A percentile compares a stretch with the other conserved stretches of the same genome.
phyloP scores from a whole-genome alignment of 352 stramenopile species.

The Phytophthora constricta region DNA sequence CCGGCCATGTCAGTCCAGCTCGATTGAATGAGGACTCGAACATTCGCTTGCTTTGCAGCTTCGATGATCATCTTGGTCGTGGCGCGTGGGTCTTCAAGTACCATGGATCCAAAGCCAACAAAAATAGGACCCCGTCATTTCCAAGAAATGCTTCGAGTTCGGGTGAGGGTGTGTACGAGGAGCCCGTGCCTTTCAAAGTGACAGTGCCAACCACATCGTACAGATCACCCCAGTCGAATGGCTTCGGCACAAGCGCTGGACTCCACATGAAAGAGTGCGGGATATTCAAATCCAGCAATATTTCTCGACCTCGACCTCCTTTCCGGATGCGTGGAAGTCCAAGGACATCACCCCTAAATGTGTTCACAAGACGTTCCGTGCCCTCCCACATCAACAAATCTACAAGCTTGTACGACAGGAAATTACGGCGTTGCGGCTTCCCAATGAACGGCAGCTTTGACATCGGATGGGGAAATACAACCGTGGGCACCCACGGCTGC shows the following conservation, averaged over 20 bases:
- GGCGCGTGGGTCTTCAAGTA: slow-evolving; percentile 81
- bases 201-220: slow-evolving; percentile 90
- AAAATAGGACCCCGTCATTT: slow-evolving; percentile 81
- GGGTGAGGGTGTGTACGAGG: slow-evolving; percentile 44
- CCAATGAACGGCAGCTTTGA: slow-evolving; percentile 77
- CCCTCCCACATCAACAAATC: slow-evolving; percentile 79
- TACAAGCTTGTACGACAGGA: slow-evolving; percentile 85
- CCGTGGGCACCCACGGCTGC: slow-evolving; percentile 86
- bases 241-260: slow-evolving; percentile 83
- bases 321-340: slow-evolving; percentile 58
- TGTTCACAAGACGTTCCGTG: slow-evolving; percentile 71
- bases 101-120: slow-evolving; percentile 94
- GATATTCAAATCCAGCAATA: slow-evolving; percentile 69
- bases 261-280: slow-evolving; percentile 91
- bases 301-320: slow-evolving; percentile 49
- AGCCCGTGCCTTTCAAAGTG: slow-evolving; percentile 35
- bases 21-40: slow-evolving; percentile 88
- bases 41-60: slow-evolving; percentile 54
- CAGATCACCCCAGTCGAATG: slow-evolving; percentile 86
- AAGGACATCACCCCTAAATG: slow-evolving; percentile 65
- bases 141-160: slow-evolving; percentile 68
- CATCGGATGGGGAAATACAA: slow-evolving; percentile 90
- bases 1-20: slow-evolving; percentile 80
- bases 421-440: slow-evolving; percentile 62
- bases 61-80: slow-evolving; percentile 86